Evolutionary conservation across 441 rosid species (phyloP), one percentile per base, ranked within the genome.

Genomic region (Arabidopsis lyrata): DNA sequence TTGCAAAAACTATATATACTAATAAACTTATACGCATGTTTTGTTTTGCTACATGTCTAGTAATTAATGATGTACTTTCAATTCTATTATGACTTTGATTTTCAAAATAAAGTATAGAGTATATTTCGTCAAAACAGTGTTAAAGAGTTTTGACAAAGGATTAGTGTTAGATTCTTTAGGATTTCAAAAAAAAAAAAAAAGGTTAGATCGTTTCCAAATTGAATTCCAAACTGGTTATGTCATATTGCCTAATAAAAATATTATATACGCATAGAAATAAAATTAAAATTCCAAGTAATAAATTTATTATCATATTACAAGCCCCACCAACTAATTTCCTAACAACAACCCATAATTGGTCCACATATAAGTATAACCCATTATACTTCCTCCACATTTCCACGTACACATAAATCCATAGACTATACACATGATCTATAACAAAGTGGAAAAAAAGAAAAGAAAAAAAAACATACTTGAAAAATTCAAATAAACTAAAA

Each of bases 401-500:
- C 74, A 44, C 65, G 36, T 29, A 63, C 70, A 42, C 60, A 75
- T 6, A 70, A 18, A 53, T 14, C 52, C 63, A 42, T 16, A 53
- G 20, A 75, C 62, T 54, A 68, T 63, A 63, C 61, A 69, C 36
- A 70, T n/a, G n/a, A n/a, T 48, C 62, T 56, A 22, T 49, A 57
- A 63, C 61, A n/a, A 56, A 53, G 22, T 44, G 55, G 9, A 0
- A n/a, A 39, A 8, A 50, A 34, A 3, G 2, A 22, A 22, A 22
- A 3, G 2, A 22, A 22, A 31, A 48, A 60, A 45, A 69, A 7
- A 29, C 66, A 63, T 45, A 44, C 8, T 41, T 42, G 14, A 16
- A 68, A n/a, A 39, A 16, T 44, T 61, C 45, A 63, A 53, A 63
- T 45, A 35, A 56, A 56, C 75, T 32, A 63, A 76, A 55, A 76